phyloP scores from a whole-genome alignment of 352 stramenopile species.

The Phytophthora megakarya region DNA sequence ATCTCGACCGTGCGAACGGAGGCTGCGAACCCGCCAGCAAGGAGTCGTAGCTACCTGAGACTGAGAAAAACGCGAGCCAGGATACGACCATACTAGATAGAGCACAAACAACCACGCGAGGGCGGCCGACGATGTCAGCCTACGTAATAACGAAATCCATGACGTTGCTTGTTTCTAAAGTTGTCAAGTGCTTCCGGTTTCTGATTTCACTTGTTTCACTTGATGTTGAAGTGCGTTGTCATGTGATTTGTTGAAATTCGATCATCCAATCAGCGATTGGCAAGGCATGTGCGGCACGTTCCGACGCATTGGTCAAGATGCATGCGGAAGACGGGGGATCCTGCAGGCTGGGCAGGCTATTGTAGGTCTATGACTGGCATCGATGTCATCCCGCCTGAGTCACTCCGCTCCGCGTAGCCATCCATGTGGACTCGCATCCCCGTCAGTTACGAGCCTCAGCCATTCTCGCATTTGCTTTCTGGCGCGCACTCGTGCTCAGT shows the following conservation, averaged over 20 bases:
- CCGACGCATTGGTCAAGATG: slow-evolving; percentile 1
- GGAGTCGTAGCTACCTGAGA: slow-evolving; percentile 23
- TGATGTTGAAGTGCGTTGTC: slow-evolving; percentile 25
- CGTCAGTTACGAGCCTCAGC: slow-evolving; percentile 6
- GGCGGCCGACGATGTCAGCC: too few species aligned
- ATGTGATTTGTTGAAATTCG: slow-evolving; percentile 38
- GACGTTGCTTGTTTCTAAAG: slow-evolving; percentile 25
- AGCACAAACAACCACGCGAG: slow-evolving; percentile 11
- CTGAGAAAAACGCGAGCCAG: slow-evolving; percentile 5
- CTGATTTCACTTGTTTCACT: slow-evolving; percentile 7
- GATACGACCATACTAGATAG: slow-evolving; percentile 39
- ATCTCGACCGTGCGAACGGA: slow-evolving; percentile 62
- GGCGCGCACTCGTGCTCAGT: slow-evolving; percentile 42
- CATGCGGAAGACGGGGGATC: slow-evolving; percentile 23
- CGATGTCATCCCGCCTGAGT: slow-evolving; percentile 46
- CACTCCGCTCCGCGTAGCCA: slow-evolving; percentile 39
- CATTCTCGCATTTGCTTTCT: slow-evolving; percentile 73
- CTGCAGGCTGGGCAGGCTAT: slow-evolving; percentile 30
- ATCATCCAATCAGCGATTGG: slow-evolving; percentile 43
- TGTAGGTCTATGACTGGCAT: slow-evolving; percentile 11
- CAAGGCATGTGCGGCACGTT: slow-evolving; percentile 61
- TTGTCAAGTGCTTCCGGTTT: slow-evolving; percentile 9
- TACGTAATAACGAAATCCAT: slow-evolving; percentile 9
- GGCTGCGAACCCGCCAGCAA: slow-evolving; percentile 22
- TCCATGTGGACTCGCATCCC: neutral